These are phyloP conservation scores for Neocucurbitaria cava DNA, from an alignment of 2,329 filamentous ascomycete genomes.

Conservation along the genomic window DNA sequence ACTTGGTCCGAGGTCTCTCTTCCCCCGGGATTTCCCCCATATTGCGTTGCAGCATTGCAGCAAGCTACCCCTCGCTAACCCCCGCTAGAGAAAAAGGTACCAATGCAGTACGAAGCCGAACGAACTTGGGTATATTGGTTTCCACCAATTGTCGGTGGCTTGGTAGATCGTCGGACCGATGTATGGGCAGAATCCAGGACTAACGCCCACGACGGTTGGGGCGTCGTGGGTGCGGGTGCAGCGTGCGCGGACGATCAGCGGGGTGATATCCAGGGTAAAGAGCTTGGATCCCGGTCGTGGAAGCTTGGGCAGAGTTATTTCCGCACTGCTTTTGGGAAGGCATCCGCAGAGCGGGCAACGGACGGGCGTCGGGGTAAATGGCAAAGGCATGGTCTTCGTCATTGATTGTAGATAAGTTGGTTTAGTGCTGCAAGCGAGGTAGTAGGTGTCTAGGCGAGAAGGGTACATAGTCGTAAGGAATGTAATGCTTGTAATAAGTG, in stretches of 20 bases:
- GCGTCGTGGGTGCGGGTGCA: not conserved
- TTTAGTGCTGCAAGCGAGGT: slow-evolving; percentile 3
- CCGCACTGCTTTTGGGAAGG: slow-evolving; percentile 19
- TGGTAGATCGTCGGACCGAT: not conserved
- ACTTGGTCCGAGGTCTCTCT: slow-evolving; percentile 13
- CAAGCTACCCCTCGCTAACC: slow-evolving; percentile 2
- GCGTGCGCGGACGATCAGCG: slow-evolving; percentile 20
- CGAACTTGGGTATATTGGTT: not conserved
- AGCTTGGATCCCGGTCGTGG: slow-evolving; percentile 13
- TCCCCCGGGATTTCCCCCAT: slow-evolving; percentile 8
- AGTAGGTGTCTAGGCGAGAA: not conserved
- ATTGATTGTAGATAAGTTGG: slow-evolving; percentile 3
- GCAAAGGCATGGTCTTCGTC: not conserved
- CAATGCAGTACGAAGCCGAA: slow-evolving; percentile 10
- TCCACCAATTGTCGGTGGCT: not conserved
- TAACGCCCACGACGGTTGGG: slow-evolving; percentile 23
- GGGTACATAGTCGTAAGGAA: too few relatives aligned
- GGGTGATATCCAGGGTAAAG: slow-evolving; percentile 19
- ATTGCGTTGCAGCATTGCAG: slow-evolving; percentile 1
- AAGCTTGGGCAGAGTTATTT: slow-evolving; percentile 17
- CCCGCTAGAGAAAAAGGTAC: slow-evolving; percentile 9
- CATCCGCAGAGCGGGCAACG: slow-evolving; percentile 5
- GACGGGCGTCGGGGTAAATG: slow-evolving; percentile 9
- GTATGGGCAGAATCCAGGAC: too few relatives aligned
- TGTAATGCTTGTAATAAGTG: too few relatives aligned